Evolutionary conservation across 2,329 filamentous ascomycete genomes (phyloP), one percentile per base, ranked within the genome.

Genomic region (Colletotrichum chrysophilum): DNA sequence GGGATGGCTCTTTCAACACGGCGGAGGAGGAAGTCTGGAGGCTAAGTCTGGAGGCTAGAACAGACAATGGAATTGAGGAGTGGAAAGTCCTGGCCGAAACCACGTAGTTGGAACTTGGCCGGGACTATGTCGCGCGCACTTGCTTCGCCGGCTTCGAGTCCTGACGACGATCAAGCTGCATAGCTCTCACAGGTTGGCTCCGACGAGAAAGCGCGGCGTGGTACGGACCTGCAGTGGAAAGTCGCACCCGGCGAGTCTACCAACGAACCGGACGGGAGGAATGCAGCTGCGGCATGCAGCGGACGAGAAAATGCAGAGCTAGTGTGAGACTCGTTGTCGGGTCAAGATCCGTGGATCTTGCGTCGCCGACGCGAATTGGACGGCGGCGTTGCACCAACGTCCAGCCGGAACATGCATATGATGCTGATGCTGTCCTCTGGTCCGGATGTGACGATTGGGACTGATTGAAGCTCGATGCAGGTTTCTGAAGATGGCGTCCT

Each of bases 211-310:
- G 30, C 58, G 65, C 65, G 34, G 64, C 58, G 70, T 76, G 12
- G 65, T 76, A 76, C 74, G 48, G 58, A 43, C 64, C 74, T 76
- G 74, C 70, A 36, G 74, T 76, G 70, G 58, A 74, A 36, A 76
- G 74, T 76, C 74, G 70, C 74, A 76, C 70, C 65, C 70, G 74
- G 74, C 64, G 74, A 76, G 52, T 65, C 70, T 76, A 74, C 74
- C 65, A 74, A 55, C 58, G 48, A 72, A 68, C 70, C 74, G 65
- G 70, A 69, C 64, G 64, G 48, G 43, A 76, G 70, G 74, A 73
- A 74, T 74, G 70, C 65, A 69, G 43, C 65, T 76, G 65, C 65
- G 48, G 60, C 58, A 73, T 69, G 64, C 64, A 69, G 64, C 28
- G 58, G 58, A 52, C 74, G 48, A 58, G 65, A 73, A 58, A 64